Base-by-base conservation (phyloP, 768 basidiomycete species). In the Lentinus tigrinus region DNA sequence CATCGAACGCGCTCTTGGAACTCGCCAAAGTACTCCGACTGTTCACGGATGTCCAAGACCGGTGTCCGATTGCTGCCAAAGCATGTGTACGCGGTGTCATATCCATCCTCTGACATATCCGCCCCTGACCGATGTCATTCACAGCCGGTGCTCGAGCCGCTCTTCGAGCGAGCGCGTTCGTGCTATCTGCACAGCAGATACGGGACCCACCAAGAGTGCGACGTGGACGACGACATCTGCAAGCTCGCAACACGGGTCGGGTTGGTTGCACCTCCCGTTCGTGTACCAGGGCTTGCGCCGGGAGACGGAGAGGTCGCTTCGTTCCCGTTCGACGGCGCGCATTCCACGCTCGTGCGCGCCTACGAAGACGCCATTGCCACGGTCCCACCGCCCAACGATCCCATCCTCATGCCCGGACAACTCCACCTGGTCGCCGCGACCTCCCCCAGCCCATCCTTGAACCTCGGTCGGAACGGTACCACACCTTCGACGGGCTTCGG, bases 61-160 rank as follows among this genome's bases (percentile, higher is more conserved):
- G 84, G n/a, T 75, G 87, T 47, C 81, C 85, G 5, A 82, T 83
- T 61, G 83, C 83, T 47, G 78, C 77, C 14, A 84, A 84, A 65
- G 81, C 84, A 31, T 72, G 86, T 47, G 87, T 85, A 63, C 55
- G 81, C 75, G 7, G 27, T 56, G 27, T 34, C n/a, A 21, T 24
- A 28, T 57, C 24, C 39, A 24, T 28, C 14, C 27, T 21, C 31
- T 52, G n/a, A 60, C 19, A 26, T 26, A 40, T 34, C 51, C 23
- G 43, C 24, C 7, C 19, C 44, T 56, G 34, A 14, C 40, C 34
- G 47, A 60, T 43, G 17, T 51, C 52, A 43, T 40, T 21, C 38
- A 26, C 58, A 86, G 85, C 80, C 81, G n/a, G 72, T 84, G 21
- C 74, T 86, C 61, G 81, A 82, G 57, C 83, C 80, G 65, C 74